Evolutionary conservation across 306 rosid genomes (phyloP).

Genomic region (Myrica gale): DNA sequence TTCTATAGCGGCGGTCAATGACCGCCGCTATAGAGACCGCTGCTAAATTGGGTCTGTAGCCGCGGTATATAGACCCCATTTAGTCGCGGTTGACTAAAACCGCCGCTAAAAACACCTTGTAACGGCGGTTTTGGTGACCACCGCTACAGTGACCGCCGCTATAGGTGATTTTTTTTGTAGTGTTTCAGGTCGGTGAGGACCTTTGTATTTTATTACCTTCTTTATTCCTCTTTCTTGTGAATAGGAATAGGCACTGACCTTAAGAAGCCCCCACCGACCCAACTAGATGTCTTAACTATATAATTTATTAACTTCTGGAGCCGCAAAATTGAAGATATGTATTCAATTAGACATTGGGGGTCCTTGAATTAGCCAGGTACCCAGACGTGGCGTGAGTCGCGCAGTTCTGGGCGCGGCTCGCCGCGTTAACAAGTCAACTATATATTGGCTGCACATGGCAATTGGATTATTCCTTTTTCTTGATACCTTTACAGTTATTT

Average conservation of each 20-base stretch:
- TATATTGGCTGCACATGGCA: conserved; percentile 5
- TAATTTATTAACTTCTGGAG: no score
- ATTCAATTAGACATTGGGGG: background rate
- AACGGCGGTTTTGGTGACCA: no score
- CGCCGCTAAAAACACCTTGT: no score
- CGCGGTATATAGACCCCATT: no score
- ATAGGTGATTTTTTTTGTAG: fast-evolving
- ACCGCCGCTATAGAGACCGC: no score
- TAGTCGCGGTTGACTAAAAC: no score
- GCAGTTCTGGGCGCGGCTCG: background rate
- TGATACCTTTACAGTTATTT: background rate
- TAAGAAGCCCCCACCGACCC: background rate
- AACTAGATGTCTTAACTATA: background rate
- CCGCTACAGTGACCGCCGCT: no score
- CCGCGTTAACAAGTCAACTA: background rate
- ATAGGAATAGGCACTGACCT: background rate
- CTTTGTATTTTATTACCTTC: background rate
- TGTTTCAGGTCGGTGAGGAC: fast-evolving
- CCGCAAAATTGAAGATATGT: no score
- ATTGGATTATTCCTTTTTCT: conserved; percentile 12
- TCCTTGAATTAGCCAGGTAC: background rate
- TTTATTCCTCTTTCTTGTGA: background rate
- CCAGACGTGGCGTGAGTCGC: background rate
- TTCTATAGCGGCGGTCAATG: no score
- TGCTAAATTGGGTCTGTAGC: no score